A percentile compares a stretch with the other conserved stretches of the same genome.
Conservation (phyloP, 2,329 filamentous ascomycete genomes). For the Fusarium sp. region DNA sequence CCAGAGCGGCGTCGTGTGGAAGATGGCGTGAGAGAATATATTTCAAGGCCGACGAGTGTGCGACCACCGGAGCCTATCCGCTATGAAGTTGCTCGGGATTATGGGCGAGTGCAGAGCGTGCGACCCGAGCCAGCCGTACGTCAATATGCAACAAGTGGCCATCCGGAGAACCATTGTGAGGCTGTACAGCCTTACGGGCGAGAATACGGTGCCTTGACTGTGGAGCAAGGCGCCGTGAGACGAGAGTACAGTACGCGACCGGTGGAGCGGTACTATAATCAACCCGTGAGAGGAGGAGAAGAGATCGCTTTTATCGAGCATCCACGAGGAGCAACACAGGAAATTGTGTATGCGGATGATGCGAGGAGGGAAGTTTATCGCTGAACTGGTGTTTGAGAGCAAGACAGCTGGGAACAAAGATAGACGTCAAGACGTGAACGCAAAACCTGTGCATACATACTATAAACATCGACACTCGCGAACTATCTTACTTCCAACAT, state of each 20-base stretch:
- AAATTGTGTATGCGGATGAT: conserved; percentile 58
- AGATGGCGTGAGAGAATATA: conserved; percentile 62
- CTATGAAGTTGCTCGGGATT: conserved; percentile 54
- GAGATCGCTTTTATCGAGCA: conserved; percentile 58
- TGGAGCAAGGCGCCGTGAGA: conserved; percentile 41
- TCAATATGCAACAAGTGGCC: conserved; percentile 44
- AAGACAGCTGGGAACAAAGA: not conserved
- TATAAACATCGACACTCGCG: conserved; percentile 8
- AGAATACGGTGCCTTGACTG: conserved; percentile 43
- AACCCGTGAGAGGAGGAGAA: conserved; percentile 46
- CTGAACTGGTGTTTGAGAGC: conserved; percentile 24
- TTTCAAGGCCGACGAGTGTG: conserved; percentile 65
- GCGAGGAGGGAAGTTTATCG: conserved; percentile 50
- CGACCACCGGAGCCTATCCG: conserved; percentile 60
- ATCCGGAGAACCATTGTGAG: conserved; percentile 45
- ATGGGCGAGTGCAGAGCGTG: conserved; percentile 56
- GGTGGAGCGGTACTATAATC: conserved; percentile 56
- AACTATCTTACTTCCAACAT: not conserved
- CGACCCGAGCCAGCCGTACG: conserved; percentile 49
- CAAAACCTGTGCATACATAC: not conserved
- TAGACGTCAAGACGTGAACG: not conserved
- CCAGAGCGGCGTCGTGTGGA: conserved; percentile 55
- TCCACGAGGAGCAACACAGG: conserved; percentile 53
- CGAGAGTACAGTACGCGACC: conserved; percentile 54
- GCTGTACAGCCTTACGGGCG: conserved; percentile 47